Evolutionary conservation across 768 basidiomycete species (phyloP).

Genomic region (Podaxis sp.): DNA sequence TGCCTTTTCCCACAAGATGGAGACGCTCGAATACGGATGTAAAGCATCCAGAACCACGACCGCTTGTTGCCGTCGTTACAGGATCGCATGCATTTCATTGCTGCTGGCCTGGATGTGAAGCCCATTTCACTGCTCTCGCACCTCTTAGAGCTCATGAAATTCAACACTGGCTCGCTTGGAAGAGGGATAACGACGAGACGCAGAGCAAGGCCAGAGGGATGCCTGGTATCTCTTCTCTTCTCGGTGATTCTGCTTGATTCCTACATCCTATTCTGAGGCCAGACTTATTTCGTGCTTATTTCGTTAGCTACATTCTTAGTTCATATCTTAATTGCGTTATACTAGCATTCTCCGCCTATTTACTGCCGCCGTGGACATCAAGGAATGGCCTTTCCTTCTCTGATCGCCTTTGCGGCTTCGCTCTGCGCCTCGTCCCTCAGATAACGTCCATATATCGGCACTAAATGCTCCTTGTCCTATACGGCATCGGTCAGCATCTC

Average conservation of each 20-base stretch:
- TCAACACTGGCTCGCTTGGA: not conserved
- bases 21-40: not conserved
- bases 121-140: not conserved
- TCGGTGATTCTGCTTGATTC: not conserved
- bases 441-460: constrained; percentile 52
- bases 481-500: not conserved
- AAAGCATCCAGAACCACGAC: not conserved
- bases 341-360: too few species aligned
- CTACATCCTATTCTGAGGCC: not conserved
- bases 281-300: not conserved
- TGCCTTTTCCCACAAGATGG: not conserved
- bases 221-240: constrained; percentile 1
- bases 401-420: constrained; percentile 49
- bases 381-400: constrained; percentile 42
- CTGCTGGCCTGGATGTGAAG: not conserved
- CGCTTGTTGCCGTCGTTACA: not conserved
- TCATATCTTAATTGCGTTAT: too few species aligned
- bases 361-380: constrained; percentile 9
- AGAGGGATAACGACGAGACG: not conserved
- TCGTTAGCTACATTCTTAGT: too few species aligned
- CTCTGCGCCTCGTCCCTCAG: constrained; percentile 55
- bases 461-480: constrained; percentile 34
- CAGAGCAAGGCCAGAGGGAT: not conserved
- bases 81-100: not conserved
- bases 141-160: not conserved